Percentiles rank a stretch among this genome's conserved stretches.
These are phyloP conservation scores for Alternaria sp. DNA, from an alignment of 2,329 filamentous ascomycete species.

Conservation along the genomic window DNA sequence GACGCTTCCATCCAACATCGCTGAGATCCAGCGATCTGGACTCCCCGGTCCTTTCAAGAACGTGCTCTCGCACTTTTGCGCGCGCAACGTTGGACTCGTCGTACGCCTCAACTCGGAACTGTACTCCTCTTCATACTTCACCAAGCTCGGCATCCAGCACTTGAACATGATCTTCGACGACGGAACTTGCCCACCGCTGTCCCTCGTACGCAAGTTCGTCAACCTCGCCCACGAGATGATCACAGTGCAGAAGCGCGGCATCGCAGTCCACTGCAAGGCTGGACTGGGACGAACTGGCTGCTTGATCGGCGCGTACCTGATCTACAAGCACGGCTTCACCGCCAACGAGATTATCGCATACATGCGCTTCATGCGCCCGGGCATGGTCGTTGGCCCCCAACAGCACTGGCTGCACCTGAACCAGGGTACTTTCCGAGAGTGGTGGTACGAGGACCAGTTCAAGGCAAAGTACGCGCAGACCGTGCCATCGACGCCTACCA, in stretches of 20 bases:
- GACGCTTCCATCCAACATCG: conserved; percentile 76
- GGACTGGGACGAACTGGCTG: conserved; percentile 94
- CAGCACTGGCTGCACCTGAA: conserved; percentile 99
- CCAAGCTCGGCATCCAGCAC: conserved; percentile 91
- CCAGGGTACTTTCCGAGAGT: conserved; percentile 96
- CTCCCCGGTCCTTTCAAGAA: conserved; percentile 94
- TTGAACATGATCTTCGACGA: conserved; percentile 99
- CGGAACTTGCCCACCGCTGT: conserved; percentile 89
- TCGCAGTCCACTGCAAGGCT: conserved; percentile 98
- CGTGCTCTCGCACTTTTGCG: conserved; percentile 85
- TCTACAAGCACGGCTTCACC: conserved; percentile 96
- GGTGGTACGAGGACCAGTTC: conserved; percentile 83
- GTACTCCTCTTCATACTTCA: conserved; percentile 97
- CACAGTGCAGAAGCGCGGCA: conserved; percentile 85
- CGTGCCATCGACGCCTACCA: conserved; percentile 64
- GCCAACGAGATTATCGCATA: conserved; percentile 97
- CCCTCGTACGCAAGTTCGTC: conserved; percentile 93
- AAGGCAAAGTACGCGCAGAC: conserved; percentile 79
- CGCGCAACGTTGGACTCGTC: conserved; percentile 88
- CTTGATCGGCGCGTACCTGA: conserved; percentile 94
- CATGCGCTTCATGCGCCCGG: conserved; percentile 98
- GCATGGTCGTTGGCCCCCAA: conserved; percentile 98
- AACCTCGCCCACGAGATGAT: conserved; percentile 95
- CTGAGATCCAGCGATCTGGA: conserved; percentile 72
- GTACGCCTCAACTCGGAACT: conserved; percentile 94